Evolutionary conservation across 768 basidiomycete species (phyloP).

Genomic region (Boletus sensibilis): DNA sequence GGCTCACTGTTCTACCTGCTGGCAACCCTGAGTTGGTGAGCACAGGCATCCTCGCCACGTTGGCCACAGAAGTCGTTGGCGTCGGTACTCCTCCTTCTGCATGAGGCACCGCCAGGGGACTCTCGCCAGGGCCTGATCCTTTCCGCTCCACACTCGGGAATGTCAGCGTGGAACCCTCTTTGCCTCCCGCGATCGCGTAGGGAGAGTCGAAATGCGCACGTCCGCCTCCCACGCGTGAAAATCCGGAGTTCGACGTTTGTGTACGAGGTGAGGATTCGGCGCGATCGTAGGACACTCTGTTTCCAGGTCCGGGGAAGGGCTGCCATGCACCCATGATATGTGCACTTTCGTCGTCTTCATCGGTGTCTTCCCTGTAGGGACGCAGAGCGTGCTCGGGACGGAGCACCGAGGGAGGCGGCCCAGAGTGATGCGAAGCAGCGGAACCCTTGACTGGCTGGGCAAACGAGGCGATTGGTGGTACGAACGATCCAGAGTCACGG

Average conservation of each 20-base stretch:
- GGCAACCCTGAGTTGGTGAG: constrained; percentile 40
- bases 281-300: constrained; percentile 25
- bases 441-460: constrained; percentile 26
- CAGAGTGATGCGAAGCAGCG: constrained; percentile 41
- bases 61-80: constrained; percentile 49
- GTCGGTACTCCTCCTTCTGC: constrained; percentile 47
- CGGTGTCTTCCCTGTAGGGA: constrained; percentile 76
- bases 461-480: constrained; percentile 41
- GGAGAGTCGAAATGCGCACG: constrained; percentile 82
- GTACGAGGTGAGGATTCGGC: constrained; percentile 28
- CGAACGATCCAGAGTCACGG: constrained; percentile 49
- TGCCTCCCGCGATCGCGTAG: constrained; percentile 63
- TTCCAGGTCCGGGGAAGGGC: constrained; percentile 52
- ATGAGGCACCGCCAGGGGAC: constrained; percentile 23
- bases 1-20: constrained; percentile 74
- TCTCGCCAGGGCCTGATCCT: constrained; percentile 25
- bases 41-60: constrained; percentile 43
- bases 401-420: constrained; percentile 66
- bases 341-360: constrained; percentile 66
- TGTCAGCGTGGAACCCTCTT: constrained; percentile 56
- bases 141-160: constrained; percentile 62
- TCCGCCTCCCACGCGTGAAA: constrained; percentile 86
- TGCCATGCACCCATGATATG: constrained; percentile 97
- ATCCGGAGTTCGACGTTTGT: constrained; percentile 53
- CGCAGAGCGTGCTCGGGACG: constrained; percentile 76